Conservation (phyloP, 257 asterid genomes). For the Nicotiana tabacum region DNA sequence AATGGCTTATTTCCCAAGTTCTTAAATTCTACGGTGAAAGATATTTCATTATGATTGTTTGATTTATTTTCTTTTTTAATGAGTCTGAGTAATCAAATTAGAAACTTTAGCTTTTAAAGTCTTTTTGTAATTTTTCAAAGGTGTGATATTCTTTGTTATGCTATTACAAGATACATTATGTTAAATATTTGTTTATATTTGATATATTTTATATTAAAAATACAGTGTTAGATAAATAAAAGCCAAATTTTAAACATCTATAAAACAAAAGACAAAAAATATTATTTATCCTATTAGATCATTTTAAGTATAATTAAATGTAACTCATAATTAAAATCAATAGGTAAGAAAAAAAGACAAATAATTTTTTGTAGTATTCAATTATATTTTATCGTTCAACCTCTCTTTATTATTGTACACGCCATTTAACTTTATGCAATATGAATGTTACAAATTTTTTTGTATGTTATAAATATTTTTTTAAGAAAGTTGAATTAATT, state of each 20-base stretch:
- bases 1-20: no score
- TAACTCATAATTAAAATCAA: no score
- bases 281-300: no score
- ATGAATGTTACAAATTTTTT: no score
- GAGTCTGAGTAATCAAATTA: background rate
- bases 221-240: background rate
- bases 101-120: background rate
- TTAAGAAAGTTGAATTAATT: no score
- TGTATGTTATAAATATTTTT: no score
- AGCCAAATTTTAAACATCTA: background rate
- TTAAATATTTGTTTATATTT: background rate
- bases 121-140: background rate
- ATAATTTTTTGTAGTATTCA: no score
- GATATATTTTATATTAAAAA: background rate
- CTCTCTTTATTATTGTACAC: no score
- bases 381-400: no score
- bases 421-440: no score
- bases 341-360: no score
- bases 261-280: background rate
- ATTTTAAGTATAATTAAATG: no score
- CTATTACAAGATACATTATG: background rate
- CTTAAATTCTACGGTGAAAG: background rate
- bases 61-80: background rate
- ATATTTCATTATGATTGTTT: background rate
- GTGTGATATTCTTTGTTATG: background rate